Evolutionary conservation across 2,329 filamentous ascomycete genomes (phyloP).

Genomic region (Aureobasidium sp.): DNA sequence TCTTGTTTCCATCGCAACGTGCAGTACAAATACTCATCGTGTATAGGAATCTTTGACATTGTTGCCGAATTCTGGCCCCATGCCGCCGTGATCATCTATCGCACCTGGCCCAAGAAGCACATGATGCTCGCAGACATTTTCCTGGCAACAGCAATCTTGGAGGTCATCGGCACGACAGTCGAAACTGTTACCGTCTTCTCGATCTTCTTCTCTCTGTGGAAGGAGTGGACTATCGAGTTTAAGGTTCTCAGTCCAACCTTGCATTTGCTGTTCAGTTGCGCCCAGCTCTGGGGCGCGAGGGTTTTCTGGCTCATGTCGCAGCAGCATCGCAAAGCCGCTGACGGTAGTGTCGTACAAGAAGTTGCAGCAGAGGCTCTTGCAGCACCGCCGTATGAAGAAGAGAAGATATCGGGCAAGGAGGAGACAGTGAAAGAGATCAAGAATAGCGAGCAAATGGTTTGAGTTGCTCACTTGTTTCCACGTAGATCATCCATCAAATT

Average conservation of each 20-base stretch:
- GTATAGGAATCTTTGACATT: slow-evolving; percentile 40
- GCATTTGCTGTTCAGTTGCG: slow-evolving; percentile 36
- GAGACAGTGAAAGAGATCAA: no score
- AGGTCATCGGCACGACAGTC: slow-evolving; percentile 33
- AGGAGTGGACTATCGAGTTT: slow-evolving; percentile 37
- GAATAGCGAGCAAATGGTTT: no score
- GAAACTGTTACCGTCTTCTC: slow-evolving; percentile 41
- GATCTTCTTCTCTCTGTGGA: slow-evolving; percentile 39
- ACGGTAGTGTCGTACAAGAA: neutral
- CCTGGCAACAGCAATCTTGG: slow-evolving; percentile 31
- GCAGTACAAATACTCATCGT: neutral
- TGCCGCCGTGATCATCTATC: slow-evolving; percentile 41
- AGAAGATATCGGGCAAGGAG: no score
- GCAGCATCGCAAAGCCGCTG: slow-evolving; percentile 20
- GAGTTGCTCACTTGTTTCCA: no score
- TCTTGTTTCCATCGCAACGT: neutral
- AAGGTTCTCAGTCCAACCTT: slow-evolving; percentile 39
- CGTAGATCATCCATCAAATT: no score
- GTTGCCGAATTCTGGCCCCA: slow-evolving; percentile 43
- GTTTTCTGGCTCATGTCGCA: slow-evolving; percentile 38
- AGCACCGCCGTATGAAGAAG: neutral
- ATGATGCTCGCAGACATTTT: slow-evolving; percentile 36
- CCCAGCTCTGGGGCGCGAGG: slow-evolving; percentile 38
- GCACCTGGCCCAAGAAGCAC: slow-evolving; percentile 34
- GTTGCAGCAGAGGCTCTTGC: neutral